phyloP scores from a whole-genome alignment of 176 grass and related monocot genomes.

The Ananas comosus region DNA sequence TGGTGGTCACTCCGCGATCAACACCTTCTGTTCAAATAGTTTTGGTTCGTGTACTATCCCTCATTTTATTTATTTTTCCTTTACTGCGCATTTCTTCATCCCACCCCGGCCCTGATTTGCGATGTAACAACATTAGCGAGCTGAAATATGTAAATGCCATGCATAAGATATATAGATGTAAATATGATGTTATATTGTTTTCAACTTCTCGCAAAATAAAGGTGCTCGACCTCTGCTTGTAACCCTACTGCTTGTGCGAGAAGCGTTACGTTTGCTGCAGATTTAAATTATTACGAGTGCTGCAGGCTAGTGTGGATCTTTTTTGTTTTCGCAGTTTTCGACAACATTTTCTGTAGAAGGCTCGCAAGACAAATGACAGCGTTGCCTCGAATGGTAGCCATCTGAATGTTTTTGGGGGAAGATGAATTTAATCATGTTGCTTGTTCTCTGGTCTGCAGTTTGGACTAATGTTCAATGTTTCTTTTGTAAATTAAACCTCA shows the following conservation, averaged over 20 bases:
- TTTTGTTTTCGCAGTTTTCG: no score
- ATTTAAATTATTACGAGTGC: not conserved
- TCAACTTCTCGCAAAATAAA: not conserved
- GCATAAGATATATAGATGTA: slow-evolving; percentile 26
- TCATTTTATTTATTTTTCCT: slow-evolving; percentile 6
- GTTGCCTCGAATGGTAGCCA: no score
- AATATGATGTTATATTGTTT: not conserved
- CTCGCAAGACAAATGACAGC: no score
- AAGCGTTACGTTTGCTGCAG: no score
- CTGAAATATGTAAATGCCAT: slow-evolving; percentile 28
- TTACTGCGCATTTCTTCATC: slow-evolving; percentile 13
- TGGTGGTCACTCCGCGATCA: slow-evolving; percentile 4
- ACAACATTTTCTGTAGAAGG: no score
- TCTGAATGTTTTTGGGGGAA: no score
- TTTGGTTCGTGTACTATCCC: not conserved
- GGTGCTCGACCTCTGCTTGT: not conserved
- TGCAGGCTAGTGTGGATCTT: not conserved
- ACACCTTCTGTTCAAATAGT: slow-evolving; percentile 16
- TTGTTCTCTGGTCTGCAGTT: no score
- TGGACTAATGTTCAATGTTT: no score
- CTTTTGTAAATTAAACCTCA: no score
- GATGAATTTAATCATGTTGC: no score
- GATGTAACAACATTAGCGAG: slow-evolving; percentile 23
- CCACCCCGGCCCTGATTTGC: slow-evolving; percentile 7
- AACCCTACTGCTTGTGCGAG: not conserved